These are phyloP conservation scores for Aspergillus luchuensis DNA, from an alignment of 2,329 filamentous ascomycete genomes.

Conservation along the genomic window DNA sequence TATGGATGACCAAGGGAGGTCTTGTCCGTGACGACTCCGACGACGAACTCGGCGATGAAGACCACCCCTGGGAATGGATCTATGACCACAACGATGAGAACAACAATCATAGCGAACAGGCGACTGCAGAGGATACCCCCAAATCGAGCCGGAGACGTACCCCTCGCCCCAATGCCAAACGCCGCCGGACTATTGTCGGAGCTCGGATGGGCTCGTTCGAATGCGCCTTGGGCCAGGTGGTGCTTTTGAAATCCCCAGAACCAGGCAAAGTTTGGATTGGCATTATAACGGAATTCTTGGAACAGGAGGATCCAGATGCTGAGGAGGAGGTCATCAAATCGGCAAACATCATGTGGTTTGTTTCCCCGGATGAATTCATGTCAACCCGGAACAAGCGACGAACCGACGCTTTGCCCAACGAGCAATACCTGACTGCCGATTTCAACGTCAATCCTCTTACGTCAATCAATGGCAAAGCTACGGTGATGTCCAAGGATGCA, in stretches of 20 bases:
- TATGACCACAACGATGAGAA: conserved; percentile 51
- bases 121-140: conserved; percentile 21
- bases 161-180: conserved; percentile 31
- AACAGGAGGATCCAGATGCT: conserved; percentile 67
- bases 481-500: conserved; percentile 69
- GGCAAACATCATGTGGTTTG: conserved; percentile 92
- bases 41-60: conserved; percentile 76
- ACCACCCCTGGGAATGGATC: conserved; percentile 78
- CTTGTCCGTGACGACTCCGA: conserved; percentile 78
- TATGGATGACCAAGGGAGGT: conserved; percentile 61
- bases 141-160: conserved; percentile 34
- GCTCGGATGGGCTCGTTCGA: conserved; percentile 80
- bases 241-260: conserved; percentile 85
- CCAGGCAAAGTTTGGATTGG: conserved; percentile 89
- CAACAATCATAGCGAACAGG: conserved; percentile 23
- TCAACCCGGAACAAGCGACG: conserved; percentile 80
- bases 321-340: conserved; percentile 58
- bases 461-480: conserved; percentile 88
- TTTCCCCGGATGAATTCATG: conserved; percentile 82
- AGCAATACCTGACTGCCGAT: conserved; percentile 85
- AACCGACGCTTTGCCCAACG: conserved; percentile 78
- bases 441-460: conserved; percentile 84
- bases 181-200: conserved; percentile 65
- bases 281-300: conserved; percentile 78
- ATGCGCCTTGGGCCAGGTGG: conserved; percentile 78